Conservation (phyloP, 1,284 basidiomycete species). For the Rhodofomes roseus region DNA sequence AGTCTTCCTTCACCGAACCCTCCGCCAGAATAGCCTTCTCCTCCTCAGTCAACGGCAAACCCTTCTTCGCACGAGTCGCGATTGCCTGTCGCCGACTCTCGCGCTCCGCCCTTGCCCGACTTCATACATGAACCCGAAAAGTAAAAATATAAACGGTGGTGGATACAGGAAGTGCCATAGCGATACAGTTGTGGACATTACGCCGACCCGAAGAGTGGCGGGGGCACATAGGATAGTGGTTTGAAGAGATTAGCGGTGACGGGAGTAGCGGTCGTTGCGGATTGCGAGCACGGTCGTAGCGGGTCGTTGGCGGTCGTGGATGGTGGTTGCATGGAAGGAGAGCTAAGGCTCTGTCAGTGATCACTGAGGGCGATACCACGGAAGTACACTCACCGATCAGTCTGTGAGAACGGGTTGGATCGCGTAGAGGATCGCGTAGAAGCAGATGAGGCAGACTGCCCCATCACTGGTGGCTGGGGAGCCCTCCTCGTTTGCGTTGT, state of each 20-base stretch:
- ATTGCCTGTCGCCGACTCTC: constrained; percentile 64
- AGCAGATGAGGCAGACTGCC: constrained; percentile 13
- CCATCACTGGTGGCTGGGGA: constrained; percentile 10
- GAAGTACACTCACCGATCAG: constrained; percentile 59
- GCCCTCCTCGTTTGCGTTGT: constrained; percentile 3
- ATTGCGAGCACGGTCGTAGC: constrained; percentile 6
- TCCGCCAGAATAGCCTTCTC: constrained; percentile 62
- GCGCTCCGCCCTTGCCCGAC: constrained; percentile 68
- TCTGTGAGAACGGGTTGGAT: constrained; percentile 57
- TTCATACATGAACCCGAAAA: constrained; percentile 23
- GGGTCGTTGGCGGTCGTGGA: constrained; percentile 12
- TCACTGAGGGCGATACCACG: constrained; percentile 38
- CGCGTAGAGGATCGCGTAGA: constrained; percentile 10
- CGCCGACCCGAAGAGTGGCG: constrained; percentile 57
- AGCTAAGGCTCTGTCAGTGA: constrained; percentile 64
- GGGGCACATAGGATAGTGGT: constrained; percentile 54
- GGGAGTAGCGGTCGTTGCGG: constrained; percentile 12
- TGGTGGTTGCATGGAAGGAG: constrained; percentile 21
- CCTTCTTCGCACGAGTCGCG: constrained; percentile 66
- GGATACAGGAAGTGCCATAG: constrained; percentile 12
- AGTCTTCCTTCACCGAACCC: constrained; percentile 44
- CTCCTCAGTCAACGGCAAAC: constrained; percentile 42
- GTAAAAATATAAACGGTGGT: constrained; percentile 1
- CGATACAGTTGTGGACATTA: constrained; percentile 36
- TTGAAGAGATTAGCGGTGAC: constrained; percentile 21